Conservation (phyloP, 2,329 filamentous ascomycete species). For the Aspergillus tubingensis region DNA sequence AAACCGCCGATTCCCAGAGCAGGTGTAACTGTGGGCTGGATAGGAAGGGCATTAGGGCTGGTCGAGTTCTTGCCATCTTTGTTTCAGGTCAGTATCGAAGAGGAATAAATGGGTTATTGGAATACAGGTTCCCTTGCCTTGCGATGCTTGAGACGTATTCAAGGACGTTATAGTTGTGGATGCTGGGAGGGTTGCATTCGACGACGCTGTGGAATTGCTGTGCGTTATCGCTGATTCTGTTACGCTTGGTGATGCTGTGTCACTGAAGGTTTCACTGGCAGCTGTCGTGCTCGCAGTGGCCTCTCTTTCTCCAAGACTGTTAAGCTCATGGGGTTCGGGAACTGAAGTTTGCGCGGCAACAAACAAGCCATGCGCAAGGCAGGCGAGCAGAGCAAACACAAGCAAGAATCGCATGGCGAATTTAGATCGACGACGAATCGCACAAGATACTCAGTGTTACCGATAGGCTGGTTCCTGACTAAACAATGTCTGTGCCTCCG, state of each 20-base stretch:
- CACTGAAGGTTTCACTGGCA: slow-evolving; percentile 9
- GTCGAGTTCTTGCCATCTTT: slow-evolving; percentile 24
- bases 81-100: neutral
- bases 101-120: neutral
- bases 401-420: slow-evolving; percentile 19
- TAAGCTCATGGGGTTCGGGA: slow-evolving; percentile 9
- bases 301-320: slow-evolving; percentile 8
- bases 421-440: neutral
- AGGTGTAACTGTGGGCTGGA: slow-evolving; percentile 74
- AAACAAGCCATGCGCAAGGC: slow-evolving; percentile 15
- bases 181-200: slow-evolving; percentile 17
- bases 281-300: slow-evolving; percentile 16
- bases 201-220: slow-evolving; percentile 14
- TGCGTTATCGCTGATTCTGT: slow-evolving; percentile 15
- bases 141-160: slow-evolving; percentile 21
- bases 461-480: neutral
- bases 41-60: slow-evolving; percentile 58
- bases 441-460: neutral
- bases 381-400: slow-evolving; percentile 16
- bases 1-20: slow-evolving; percentile 77
- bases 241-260: slow-evolving; percentile 9
- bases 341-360: slow-evolving; percentile 18
- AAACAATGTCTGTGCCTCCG: slow-evolving; percentile 1
- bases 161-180: slow-evolving; percentile 30
- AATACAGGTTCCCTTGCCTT: slow-evolving; percentile 12